These are phyloP conservation scores for Vinca minor DNA, from an alignment of 257 asterid species.

Conservation along the genomic window DNA sequence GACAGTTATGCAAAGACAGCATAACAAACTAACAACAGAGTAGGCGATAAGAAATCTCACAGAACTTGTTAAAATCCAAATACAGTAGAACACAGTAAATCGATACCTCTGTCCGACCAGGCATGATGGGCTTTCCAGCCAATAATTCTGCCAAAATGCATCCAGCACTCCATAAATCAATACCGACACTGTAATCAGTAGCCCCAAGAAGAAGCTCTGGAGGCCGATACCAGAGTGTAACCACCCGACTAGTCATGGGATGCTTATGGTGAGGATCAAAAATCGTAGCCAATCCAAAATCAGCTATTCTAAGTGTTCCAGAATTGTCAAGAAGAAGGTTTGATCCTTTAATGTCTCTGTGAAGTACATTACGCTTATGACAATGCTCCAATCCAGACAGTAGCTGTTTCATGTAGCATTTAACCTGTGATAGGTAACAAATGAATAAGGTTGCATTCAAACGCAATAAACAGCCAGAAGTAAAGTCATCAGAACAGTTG, in stretches of 20 bases:
- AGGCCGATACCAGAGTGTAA: conserved; percentile 91
- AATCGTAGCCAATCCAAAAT: conserved; percentile 84
- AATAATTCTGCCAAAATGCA: conserved; percentile 89
- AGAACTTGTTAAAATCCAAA: neutral
- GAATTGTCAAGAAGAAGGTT: conserved; percentile 74
- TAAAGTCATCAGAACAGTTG: neutral
- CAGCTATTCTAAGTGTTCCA: conserved; percentile 82
- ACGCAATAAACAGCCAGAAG: conserved; percentile 8
- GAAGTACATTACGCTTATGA: conserved; percentile 76
- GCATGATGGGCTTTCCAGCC: conserved; percentile 95
- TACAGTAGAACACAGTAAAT: conserved; percentile 1
- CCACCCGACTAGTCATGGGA: conserved; percentile 92
- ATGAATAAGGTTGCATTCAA: neutral
- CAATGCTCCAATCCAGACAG: conserved; percentile 93
- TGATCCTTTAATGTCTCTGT: conserved; percentile 94
- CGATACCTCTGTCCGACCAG: conserved; percentile 88
- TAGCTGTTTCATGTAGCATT: conserved; percentile 83
- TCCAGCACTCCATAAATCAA: conserved; percentile 97
- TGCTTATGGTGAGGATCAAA: conserved; percentile 72
- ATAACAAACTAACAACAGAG: neutral
- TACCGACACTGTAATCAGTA: conserved; percentile 67
- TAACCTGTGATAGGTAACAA: conserved; percentile 47
- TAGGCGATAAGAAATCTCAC: neutral
- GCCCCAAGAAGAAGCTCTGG: conserved; percentile 95
- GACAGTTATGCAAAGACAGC: neutral